These are phyloP conservation scores for Tetracladium setigerum DNA, from an alignment of 495 filamentous ascomycete genomes.

Conservation along the genomic window DNA sequence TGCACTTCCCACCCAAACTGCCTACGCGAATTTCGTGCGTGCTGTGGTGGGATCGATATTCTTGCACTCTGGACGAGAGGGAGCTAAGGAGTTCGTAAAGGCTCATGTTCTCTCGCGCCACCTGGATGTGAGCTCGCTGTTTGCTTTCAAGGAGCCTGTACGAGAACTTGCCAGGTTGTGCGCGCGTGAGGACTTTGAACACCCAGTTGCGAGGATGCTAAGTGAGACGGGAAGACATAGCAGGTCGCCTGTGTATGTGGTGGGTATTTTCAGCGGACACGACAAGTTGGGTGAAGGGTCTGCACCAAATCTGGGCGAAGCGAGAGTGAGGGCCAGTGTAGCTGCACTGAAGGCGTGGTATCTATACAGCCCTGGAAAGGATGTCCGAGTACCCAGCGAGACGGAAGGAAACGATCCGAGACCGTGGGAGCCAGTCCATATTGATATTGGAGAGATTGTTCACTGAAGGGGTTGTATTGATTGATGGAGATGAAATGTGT, in stretches of 20 bases:
- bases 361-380: constrained; percentile 68
- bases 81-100: constrained; percentile 71
- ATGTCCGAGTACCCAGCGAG: constrained; percentile 70
- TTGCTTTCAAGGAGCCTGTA: constrained; percentile 75
- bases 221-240: constrained; percentile 80
- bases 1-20: constrained; percentile 28
- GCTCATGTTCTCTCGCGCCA: constrained; percentile 75
- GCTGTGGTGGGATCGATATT: constrained; percentile 80
- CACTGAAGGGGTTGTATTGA: neutral
- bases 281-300: constrained; percentile 86
- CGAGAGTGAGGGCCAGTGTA: constrained; percentile 69
- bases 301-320: constrained; percentile 67
- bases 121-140: constrained; percentile 66
- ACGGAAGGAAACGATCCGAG: constrained; percentile 47
- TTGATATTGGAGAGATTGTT: constrained; percentile 83
- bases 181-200: constrained; percentile 79
- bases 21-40: constrained; percentile 62
- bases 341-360: constrained; percentile 90
- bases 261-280: constrained; percentile 81
- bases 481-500: constrained; percentile 1
- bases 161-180: constrained; percentile 75
- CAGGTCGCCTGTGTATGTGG: constrained; percentile 83
- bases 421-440: constrained; percentile 75
- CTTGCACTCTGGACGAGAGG: constrained; percentile 62
- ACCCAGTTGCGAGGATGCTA: constrained; percentile 77